Conservation (phyloP, 495 filamentous ascomycete genomes). For the Beverwykella pulmonaria region DNA sequence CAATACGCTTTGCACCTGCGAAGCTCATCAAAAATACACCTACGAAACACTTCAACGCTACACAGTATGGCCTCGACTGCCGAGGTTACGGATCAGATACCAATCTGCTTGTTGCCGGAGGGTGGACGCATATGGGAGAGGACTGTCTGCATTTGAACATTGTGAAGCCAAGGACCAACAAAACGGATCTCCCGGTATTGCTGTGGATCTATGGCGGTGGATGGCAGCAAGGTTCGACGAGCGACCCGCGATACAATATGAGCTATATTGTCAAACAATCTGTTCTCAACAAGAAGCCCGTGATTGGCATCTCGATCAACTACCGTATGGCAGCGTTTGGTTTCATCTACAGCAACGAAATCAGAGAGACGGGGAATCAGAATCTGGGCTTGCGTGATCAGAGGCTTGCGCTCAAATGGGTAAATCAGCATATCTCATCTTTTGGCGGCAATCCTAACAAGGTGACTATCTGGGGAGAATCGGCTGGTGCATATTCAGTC, state of each 20-base stretch:
- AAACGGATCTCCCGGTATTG: not conserved
- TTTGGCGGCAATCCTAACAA: conserved; percentile 45
- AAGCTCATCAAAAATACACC: not conserved
- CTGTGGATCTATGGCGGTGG: conserved; percentile 17
- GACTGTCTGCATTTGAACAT: conserved; percentile 16
- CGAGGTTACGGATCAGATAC: not conserved
- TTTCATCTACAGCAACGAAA: conserved; percentile 3
- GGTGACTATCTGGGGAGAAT: conserved; percentile 44
- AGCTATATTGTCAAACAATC: conserved; percentile 13
- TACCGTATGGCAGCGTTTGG: conserved; percentile 18
- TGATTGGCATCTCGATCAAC: conserved; percentile 12
- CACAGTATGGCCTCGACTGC: conserved; percentile 8
- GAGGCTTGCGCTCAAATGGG: conserved; percentile 32
- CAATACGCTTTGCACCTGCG: not conserved
- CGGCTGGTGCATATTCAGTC: conserved; percentile 58
- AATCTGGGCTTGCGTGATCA: conserved; percentile 24
- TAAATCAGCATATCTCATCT: conserved; percentile 42
- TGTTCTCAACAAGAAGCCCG: conserved; percentile 1
- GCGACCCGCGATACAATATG: conserved; percentile 15
- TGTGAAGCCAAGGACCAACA: not conserved
- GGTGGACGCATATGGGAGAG: conserved; percentile 6
- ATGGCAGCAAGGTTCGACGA: not conserved
- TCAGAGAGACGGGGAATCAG: conserved; percentile 1
- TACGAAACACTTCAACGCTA: not conserved
- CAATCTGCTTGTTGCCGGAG: not conserved